Percentiles rank a stretch among this genome's conserved stretches.
phyloP scores from a whole-genome alignment of 441 rosid genomes.

The Daphne laureola region DNA sequence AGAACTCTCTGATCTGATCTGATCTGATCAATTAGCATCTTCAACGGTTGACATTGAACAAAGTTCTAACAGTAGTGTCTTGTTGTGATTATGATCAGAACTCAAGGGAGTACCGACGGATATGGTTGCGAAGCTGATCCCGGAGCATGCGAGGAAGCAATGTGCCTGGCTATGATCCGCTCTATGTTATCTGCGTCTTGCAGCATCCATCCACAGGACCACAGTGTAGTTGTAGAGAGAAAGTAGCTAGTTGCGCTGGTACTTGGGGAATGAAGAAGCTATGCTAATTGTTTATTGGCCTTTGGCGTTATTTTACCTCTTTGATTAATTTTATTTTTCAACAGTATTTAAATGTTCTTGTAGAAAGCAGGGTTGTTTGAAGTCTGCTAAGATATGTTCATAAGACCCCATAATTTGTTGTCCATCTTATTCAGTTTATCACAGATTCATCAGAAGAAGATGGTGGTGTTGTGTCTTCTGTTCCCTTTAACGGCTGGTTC shows the following conservation, averaged over 20 bases:
- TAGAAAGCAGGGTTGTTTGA: conserved; percentile 21
- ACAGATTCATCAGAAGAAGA: conserved; percentile 9
- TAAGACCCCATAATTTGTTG: conserved; percentile 15
- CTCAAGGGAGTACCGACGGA: conserved; percentile 71
- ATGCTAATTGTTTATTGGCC: conserved; percentile 13
- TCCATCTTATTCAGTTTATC: conserved; percentile 14
- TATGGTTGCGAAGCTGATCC: conserved; percentile 63
- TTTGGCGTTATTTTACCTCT: conserved; percentile 28
- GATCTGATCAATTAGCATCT: neutral
- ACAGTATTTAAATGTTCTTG: conserved; percentile 12
- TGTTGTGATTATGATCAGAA: conserved; percentile 31
- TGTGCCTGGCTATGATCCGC: conserved; percentile 53
- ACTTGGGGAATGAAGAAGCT: conserved; percentile 16
- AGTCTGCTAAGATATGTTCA: conserved; percentile 18
- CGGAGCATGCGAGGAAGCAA: conserved; percentile 88
- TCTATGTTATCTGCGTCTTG: conserved; percentile 27
- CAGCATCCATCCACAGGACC: conserved; percentile 16
- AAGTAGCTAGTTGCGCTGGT: conserved; percentile 26
- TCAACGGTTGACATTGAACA: neutral
- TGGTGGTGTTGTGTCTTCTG: neutral
- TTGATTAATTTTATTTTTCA: conserved; percentile 10
- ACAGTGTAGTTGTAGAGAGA: conserved; percentile 24
- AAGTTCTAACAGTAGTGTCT: neutral
- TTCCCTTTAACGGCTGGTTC: too few relatives aligned
- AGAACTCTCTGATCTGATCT: neutral